Conservation (phyloP, 305 asterid species). For the Fraxinus sp. region DNA sequence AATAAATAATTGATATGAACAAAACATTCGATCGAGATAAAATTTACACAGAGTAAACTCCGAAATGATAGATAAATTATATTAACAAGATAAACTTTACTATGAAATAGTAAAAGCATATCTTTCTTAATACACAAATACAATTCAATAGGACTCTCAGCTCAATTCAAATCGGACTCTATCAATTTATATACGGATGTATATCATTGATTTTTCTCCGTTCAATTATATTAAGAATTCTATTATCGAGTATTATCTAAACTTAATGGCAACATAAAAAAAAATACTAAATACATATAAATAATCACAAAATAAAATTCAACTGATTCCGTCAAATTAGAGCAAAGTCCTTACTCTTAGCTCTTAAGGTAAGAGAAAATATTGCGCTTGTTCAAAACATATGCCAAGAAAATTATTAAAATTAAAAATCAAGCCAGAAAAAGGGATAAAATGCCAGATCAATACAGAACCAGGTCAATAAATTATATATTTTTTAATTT, state of each 20-base stretch:
- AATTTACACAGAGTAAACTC: no score
- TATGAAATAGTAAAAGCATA: not conserved
- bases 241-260: no score
- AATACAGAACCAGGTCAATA: not conserved
- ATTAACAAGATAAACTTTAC: not conserved
- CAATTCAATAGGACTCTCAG: not conserved
- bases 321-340: not conserved
- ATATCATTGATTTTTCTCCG: not conserved
- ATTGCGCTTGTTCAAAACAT: not conserved
- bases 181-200: not conserved
- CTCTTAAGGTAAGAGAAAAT: not conserved
- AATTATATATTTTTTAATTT: no score
- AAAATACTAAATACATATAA: no score
- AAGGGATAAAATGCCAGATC: not conserved
- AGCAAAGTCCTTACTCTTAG: not conserved
- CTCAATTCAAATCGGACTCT: not conserved
- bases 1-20: not conserved
- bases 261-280: not conserved
- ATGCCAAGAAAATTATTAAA: no score
- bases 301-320: not conserved
- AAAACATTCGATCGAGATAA: no score
- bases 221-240: not conserved
- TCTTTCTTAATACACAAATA: not conserved
- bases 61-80: no score
- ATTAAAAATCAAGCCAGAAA: not conserved